phyloP scores from a whole-genome alignment of 495 filamentous ascomycete species.

The Cryomyces minteri region DNA sequence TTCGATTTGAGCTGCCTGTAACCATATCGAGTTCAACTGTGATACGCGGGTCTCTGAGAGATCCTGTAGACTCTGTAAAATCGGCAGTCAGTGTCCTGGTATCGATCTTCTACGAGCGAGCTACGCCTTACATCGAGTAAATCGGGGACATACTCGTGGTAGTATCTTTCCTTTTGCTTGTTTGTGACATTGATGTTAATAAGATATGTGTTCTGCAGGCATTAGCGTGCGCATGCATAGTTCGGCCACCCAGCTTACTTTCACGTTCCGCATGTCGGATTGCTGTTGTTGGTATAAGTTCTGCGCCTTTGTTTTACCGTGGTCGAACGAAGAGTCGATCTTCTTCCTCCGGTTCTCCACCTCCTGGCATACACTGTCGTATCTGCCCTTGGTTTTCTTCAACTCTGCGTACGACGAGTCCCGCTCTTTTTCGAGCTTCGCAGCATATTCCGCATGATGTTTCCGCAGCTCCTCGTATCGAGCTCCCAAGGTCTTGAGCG shows the following conservation, averaged over 20 bases:
- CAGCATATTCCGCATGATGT: conserved; percentile 72
- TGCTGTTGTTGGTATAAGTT: conserved; percentile 78
- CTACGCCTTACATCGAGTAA: conserved; percentile 56
- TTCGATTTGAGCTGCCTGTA: conserved; percentile 61
- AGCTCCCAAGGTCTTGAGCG: conserved; percentile 47
- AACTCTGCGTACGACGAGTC: conserved; percentile 69
- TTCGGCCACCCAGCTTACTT: conserved; percentile 26
- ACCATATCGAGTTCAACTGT: conserved; percentile 77
- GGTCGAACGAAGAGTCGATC: conserved; percentile 74
- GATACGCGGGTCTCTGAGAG: conserved; percentile 73
- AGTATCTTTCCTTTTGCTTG: conserved; percentile 90
- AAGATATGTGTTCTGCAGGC: conserved; percentile 67
- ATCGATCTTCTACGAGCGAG: not conserved
- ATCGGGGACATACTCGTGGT: conserved; percentile 89
- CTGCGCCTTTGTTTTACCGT: conserved; percentile 68
- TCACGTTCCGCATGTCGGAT: conserved; percentile 86
- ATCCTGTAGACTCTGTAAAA: conserved; percentile 53
- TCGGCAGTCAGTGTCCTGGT: not conserved
- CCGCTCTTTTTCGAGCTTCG: conserved; percentile 74
- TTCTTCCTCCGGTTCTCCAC: conserved; percentile 92
- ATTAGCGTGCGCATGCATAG: not conserved
- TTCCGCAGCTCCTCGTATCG: conserved; percentile 89
- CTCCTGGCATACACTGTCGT: conserved; percentile 84
- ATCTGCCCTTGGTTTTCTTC: conserved; percentile 80
- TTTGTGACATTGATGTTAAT: conserved; percentile 93